Evolutionary conservation across 1,284 basidiomycete species (phyloP).

Genomic region (Irpex sp.): DNA sequence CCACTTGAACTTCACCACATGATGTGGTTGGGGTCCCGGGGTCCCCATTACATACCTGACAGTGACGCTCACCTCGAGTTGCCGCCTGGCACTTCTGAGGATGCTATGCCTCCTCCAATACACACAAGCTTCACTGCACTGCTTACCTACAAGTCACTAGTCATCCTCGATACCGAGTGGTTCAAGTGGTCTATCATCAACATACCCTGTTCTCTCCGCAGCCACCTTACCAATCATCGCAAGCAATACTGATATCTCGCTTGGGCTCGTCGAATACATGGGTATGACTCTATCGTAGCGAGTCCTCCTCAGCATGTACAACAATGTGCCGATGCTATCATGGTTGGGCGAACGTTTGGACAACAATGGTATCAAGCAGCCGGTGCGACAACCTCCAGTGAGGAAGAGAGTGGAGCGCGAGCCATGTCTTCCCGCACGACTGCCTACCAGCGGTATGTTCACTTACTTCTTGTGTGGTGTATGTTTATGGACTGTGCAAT

Average conservation of each 20-base stretch:
- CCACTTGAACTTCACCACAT: no score
- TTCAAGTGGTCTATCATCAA: neutral
- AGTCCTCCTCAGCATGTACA: constrained; percentile 35
- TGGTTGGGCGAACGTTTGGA: constrained; percentile 30
- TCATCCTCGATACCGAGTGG: neutral
- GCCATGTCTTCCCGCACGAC: constrained; percentile 60
- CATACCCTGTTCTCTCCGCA: neutral
- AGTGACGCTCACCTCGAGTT: neutral
- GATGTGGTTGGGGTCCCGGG: neutral
- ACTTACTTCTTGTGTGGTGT: neutral
- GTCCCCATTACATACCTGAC: neutral
- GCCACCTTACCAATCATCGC: no score
- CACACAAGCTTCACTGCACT: neutral
- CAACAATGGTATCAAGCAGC: constrained; percentile 12
- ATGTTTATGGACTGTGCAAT: neutral
- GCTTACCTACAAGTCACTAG: neutral
- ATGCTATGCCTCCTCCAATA: no score
- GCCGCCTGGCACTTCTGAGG: no score
- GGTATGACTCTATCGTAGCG: constrained; percentile 3
- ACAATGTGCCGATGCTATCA: constrained; percentile 48
- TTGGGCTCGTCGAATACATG: neutral
- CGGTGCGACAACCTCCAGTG: constrained; percentile 6
- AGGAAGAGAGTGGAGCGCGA: constrained; percentile 37
- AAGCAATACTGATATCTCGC: no score
- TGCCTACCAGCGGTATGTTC: constrained; percentile 50